Base-by-base conservation (phyloP, 192 early-diverging fungal species). In the Backusella liffmaniae region DNA sequence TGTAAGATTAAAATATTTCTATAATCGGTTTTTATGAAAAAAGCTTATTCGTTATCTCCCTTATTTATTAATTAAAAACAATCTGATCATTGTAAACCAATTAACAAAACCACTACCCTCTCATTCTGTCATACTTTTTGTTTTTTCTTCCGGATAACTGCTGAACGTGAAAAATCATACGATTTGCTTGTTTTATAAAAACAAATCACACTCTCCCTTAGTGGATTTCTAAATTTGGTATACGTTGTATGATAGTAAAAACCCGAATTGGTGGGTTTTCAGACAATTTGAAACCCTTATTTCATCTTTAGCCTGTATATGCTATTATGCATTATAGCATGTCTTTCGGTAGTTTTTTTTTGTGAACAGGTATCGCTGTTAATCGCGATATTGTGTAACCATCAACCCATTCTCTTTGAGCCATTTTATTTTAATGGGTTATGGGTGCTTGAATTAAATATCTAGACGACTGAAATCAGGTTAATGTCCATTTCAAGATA, bases 101-200 rank as follows among this genome's bases (percentile, higher is more conserved):
- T 49, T 49, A 8, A 23, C 29, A 59, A 16, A 21, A 21, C 2
- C 21, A 59, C 23, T 8, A 12, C 23, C 26, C 26, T 12, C 21
- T 23, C 5, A 13, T 56, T 59, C 53, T 59, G 53, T 59, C 53
- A 7, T 12, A 59, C 53, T 23, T 26, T 26, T 21, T 59, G 10
- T 7, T 23, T 10, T 23, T 53, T 59, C 21, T 59, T 59, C 5
- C 2, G 9, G 9, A 59, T 23, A 5, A 23, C 12, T 62, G 56
- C 29, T 62, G 21, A 62, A 62, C 56, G 23, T 62, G 56, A 62
- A 23, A 62, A 62, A 62, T 62, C 56, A 62, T 62, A 62, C 56
- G 56, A 62, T 62, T 62, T 12, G 26, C 4, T 62, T 29, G 2
- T 29, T 62, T 23, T 29, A 29, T 18, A 29, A 29, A 12, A 26